Base-by-base conservation (phyloP, 1,284 basidiomycete genomes). In the Albatrellus sp. region DNA sequence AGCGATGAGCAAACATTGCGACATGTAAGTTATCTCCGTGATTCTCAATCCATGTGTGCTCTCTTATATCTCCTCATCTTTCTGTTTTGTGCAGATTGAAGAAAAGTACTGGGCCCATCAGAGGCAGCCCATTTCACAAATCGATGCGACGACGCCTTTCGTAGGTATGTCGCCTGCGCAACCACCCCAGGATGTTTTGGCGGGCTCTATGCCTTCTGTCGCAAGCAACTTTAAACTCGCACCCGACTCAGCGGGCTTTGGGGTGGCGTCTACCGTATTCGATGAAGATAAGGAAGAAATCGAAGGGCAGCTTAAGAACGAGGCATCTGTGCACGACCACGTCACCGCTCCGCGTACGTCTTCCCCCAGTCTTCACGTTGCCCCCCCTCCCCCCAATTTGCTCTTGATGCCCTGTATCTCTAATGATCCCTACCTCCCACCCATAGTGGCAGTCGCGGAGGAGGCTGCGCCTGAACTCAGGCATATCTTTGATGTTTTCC, bases 1-100 rank as follows among this genome's bases (percentile, higher is more conserved):
- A 68, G 67, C 20, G 83, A 87, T 51, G 84, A 87, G 62, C 83
- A 79, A 55, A 76, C 65, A 37, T 66, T 80, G 37, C 74, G 77
- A 52, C 82, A 83, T 52, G 84, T 86, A 65, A 52, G 75, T 69
- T 20, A n/a, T 37, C 44, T 37, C 39, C 12, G 39, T 29, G 10
- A 2, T 24, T 30, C 13, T n/a, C 34, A 35, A n/a, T 35, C 5
- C n/a, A 3, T 9, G n/a, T n/a, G 4, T 35, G 34, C 9, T 35
- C 9, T 9, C 31, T 17, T 19, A 16, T 16, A 24, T 30, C 9
- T 12, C 31, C 31, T 32, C n/a, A n/a, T 28, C 1, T 40, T 24
- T n/a, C 30, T 17, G n/a, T 40, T 24, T 24, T 24, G 19, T 24
- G 46, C 51, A 87, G 83, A 81, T 86, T 46, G 80, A 81, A 55